Evolutionary conservation across 805 yeast genomes (phyloP).

Genomic region (Hyphopichia homilentoma): DNA sequence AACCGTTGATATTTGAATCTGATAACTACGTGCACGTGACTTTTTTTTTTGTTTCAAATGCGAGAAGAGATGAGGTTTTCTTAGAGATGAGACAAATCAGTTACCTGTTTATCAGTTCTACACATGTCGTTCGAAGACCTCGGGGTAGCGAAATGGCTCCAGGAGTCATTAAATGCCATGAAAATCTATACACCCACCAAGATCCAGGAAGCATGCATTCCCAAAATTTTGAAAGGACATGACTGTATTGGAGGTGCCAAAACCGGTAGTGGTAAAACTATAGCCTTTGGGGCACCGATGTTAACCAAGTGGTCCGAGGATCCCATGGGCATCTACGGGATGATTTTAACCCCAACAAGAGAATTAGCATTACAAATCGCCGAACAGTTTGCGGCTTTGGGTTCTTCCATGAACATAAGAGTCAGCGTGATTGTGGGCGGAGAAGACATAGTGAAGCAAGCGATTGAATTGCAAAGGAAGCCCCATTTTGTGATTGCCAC

Average conservation of each 20-base stretch:
- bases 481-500: constrained; percentile 97
- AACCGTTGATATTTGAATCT: too few relatives aligned
- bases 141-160: constrained; percentile 85
- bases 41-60: too few relatives aligned
- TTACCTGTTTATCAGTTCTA: too few relatives aligned
- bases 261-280: constrained; percentile 97
- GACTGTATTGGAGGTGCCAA: constrained; percentile 98
- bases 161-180: constrained; percentile 78
- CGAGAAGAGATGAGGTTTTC: too few relatives aligned
- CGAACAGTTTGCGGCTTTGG: constrained; percentile 91
- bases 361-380: constrained; percentile 96
- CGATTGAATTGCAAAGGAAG: constrained; percentile 69
- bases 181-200: constrained; percentile 78
- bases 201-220: constrained; percentile 87
- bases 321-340: constrained; percentile 88
- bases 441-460: constrained; percentile 86
- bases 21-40: too few relatives aligned
- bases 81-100: too few relatives aligned
- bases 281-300: constrained; percentile 98
- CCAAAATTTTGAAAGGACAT: constrained; percentile 73
- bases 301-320: constrained; percentile 91
- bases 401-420: constrained; percentile 81
- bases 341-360: constrained; percentile 86
- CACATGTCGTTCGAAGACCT: constrained; percentile 54
- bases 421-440: constrained; percentile 92